These are phyloP conservation scores for Trichoderma pleuroti DNA, from an alignment of 2,329 filamentous ascomycete species.

Conservation along the genomic window DNA sequence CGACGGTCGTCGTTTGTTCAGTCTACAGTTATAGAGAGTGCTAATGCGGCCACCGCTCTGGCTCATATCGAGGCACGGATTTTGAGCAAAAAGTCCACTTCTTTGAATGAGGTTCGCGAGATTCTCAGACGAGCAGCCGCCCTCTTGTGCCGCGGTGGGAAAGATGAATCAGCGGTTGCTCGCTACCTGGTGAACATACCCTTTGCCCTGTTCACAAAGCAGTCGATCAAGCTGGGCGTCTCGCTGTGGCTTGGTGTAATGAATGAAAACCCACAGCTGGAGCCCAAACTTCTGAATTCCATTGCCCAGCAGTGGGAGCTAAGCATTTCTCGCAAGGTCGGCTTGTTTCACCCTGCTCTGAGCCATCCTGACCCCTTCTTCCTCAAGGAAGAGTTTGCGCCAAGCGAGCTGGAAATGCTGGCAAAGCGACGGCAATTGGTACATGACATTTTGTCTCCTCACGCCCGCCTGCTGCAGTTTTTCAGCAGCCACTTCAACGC, in stretches of 20 bases:
- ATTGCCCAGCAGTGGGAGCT: constrained; percentile 89
- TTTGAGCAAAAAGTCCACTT: constrained; percentile 63
- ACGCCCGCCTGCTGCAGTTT: constrained; percentile 82
- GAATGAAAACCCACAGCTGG: constrained; percentile 87
- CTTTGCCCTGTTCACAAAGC: constrained; percentile 88
- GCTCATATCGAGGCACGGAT: constrained; percentile 70
- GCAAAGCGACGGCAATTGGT: constrained; percentile 72
- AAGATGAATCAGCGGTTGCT: constrained; percentile 73
- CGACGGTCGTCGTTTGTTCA: constrained; percentile 51
- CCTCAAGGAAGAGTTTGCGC: constrained; percentile 85
- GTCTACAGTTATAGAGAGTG: constrained; percentile 50
- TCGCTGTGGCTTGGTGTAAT: constrained; percentile 96
- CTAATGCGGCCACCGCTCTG: constrained; percentile 62
- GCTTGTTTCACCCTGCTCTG: constrained; percentile 74
- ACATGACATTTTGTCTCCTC: constrained; percentile 80
- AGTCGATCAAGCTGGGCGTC: constrained; percentile 91
- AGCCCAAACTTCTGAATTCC: constrained; percentile 79
- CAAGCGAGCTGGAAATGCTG: constrained; percentile 75
- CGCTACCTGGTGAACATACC: constrained; percentile 90
- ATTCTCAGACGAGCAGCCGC: constrained; percentile 81
- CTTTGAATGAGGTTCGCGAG: constrained; percentile 72
- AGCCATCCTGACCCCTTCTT: constrained; percentile 85
- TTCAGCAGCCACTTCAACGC: constrained; percentile 94
- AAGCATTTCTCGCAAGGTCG: constrained; percentile 71
- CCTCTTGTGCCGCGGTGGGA: constrained; percentile 73